phyloP scores from a whole-genome alignment of 1,284 basidiomycete species.

The Apiotrichum montevideense region DNA sequence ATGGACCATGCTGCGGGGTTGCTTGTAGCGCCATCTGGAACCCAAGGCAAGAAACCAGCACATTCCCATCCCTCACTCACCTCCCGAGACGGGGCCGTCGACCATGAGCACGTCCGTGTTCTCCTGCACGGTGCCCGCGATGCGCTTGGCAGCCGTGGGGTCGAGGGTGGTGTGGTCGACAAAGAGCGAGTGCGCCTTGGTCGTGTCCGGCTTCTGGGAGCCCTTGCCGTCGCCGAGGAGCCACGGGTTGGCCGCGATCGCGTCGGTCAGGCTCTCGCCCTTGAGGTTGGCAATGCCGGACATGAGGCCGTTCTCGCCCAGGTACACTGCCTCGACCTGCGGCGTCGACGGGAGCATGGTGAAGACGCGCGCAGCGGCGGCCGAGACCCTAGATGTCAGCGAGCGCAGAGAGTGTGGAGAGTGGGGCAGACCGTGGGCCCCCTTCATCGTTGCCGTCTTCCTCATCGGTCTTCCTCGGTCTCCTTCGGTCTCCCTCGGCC shows the following conservation, averaged over 20 bases:
- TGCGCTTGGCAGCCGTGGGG: conserved; percentile 30
- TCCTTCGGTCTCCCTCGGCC: not conserved
- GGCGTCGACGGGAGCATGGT: conserved; percentile 51
- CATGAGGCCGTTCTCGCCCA: conserved; percentile 26
- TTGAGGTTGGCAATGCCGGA: conserved; percentile 36
- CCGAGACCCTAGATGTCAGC: conserved; percentile 38
- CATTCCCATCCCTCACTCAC: conserved; percentile 17
- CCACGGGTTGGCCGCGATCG: conserved; percentile 38
- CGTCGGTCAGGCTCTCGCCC: conserved; percentile 48
- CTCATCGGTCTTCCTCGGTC: too few relatives aligned
- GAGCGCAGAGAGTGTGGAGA: too few relatives aligned
- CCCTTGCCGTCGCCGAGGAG: conserved; percentile 5
- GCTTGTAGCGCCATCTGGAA: too few relatives aligned
- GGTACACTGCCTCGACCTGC: conserved; percentile 47
- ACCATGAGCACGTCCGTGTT: conserved; percentile 29
- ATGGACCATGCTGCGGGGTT: too few relatives aligned
- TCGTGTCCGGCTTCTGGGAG: not conserved
- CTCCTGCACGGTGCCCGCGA: conserved; percentile 31
- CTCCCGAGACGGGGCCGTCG: conserved; percentile 43
- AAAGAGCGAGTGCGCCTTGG: conserved; percentile 32
- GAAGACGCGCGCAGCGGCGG: conserved; percentile 45
- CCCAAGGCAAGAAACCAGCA: too few relatives aligned
- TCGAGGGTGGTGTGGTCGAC: conserved; percentile 45
- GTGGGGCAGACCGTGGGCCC: too few relatives aligned
- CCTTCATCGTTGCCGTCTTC: too few relatives aligned